Base-by-base conservation (phyloP, 2,329 filamentous ascomycete genomes). In the Arthroderma sp. region DNA sequence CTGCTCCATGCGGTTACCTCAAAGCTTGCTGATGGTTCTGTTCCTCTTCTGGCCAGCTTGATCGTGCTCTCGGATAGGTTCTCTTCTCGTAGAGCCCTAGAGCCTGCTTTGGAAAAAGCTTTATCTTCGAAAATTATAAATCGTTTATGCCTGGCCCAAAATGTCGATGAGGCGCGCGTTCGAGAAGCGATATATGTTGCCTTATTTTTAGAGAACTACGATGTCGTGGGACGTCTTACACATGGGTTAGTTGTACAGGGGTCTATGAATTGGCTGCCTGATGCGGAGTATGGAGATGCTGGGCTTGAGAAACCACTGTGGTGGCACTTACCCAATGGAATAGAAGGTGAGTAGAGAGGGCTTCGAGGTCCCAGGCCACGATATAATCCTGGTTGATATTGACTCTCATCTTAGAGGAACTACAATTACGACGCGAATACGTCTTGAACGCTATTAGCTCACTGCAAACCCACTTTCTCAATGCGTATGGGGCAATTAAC, bases 361-460 rank as follows among this genome's bases (percentile, higher is more conserved):
- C 15, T 22, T 22, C 15, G 3, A 3, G 15, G 15, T 22, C 15
- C 15, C 15, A 22, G 15, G 15, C 15, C 15, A 22, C 15, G 15
- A 22, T 1, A 22, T 22, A 22, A 1, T 22, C 15, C 15, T 22
- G 3, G 15, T 22, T 22, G 15, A 22, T 47, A 38, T 44, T 46
- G 9, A 32, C 7, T 37, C 34, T 28, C 9, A 6, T 43, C 15
- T 11, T 36, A 68, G 66, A 67, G 49, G 66, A 69, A 53, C 50
- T 69, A n/a, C 62, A 61, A 33, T 60, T 59, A 49, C 57, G 66
- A 39, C 61, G 65, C 10, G 58, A 66, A 48, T 62, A 55, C 42
- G 56, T 68, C 34, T 45, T 69, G 11, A 61, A 66, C 43, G 68
- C 65, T 4, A 61, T 69, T 27, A 61, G 58, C 30, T 63, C 67